Evolutionary conservation across 768 basidiomycete genomes (phyloP).

Genomic region (Austroboletus eburneus): DNA sequence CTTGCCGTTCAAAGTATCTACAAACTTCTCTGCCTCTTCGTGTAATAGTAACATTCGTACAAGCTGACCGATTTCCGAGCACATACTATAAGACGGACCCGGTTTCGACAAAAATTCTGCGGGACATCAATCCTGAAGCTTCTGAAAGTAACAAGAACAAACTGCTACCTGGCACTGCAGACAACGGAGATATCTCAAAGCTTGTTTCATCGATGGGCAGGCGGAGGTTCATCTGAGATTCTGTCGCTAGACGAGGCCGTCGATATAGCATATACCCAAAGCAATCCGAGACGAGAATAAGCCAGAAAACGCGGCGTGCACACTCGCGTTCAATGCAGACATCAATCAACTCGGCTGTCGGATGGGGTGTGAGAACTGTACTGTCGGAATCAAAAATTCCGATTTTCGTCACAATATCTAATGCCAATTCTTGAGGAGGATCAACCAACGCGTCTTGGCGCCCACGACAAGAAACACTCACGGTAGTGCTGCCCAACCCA

Average conservation of each 20-base stretch:
- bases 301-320: slow-evolving; percentile 79
- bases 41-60: slow-evolving; percentile 67
- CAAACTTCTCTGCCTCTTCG: slow-evolving; percentile 51
- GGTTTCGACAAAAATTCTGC: slow-evolving; percentile 67
- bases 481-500: slow-evolving; percentile 30
- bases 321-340: slow-evolving; percentile 70
- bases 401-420: slow-evolving; percentile 63
- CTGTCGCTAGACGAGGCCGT: slow-evolving; percentile 34
- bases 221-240: slow-evolving; percentile 52
- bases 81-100: slow-evolving; percentile 49
- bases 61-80: slow-evolving; percentile 66
- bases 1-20: slow-evolving; percentile 51
- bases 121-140: slow-evolving; percentile 5
- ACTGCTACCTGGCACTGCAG: slow-evolving; percentile 30
- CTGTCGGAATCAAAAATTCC: slow-evolving; percentile 62
- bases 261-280: slow-evolving; percentile 37
- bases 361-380: slow-evolving; percentile 54
- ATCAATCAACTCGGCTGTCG: slow-evolving; percentile 56
- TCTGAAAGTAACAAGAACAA: background rate
- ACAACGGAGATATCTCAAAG: slow-evolving; percentile 63
- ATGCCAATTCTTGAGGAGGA: slow-evolving; percentile 50
- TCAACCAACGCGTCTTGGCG: slow-evolving; percentile 7
- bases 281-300: slow-evolving; percentile 60
- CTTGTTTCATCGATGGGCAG: slow-evolving; percentile 80
- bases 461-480: slow-evolving; percentile 16